Conservation (phyloP, 345 rosid species). For the Citrus sinensis region DNA sequence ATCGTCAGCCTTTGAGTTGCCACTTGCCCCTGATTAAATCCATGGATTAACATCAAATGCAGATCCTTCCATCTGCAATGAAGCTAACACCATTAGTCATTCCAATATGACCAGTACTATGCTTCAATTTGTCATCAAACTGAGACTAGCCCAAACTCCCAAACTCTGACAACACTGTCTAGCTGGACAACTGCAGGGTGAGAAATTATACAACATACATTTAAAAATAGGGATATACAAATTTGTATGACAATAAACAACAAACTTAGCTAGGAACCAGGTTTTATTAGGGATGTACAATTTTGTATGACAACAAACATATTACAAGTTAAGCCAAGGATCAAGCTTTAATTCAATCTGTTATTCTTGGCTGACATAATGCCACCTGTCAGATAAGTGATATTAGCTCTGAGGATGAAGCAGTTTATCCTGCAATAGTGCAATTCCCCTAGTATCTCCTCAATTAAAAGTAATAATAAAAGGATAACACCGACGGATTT, state of each 20-base stretch:
- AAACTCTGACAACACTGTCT: neutral
- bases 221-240: neutral
- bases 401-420: neutral
- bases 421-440: neutral
- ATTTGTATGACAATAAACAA: neutral
- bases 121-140: neutral
- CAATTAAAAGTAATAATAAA: neutral
- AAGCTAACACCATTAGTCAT: neutral
- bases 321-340: neutral
- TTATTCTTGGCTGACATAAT: neutral
- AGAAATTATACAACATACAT: neutral
- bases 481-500: neutral
- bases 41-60: neutral
- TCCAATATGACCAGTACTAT: neutral
- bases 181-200: neutral
- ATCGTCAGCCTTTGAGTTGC: neutral
- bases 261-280: neutral
- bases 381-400: neutral
- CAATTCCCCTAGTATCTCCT: neutral
- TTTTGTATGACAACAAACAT: neutral
- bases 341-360: neutral
- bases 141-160: neutral
- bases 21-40: no score
- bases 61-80: neutral
- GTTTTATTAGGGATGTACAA: neutral